These are phyloP conservation scores for Hydnum rufescens DNA, from an alignment of 768 basidiomycete genomes.

Conservation along the genomic window DNA sequence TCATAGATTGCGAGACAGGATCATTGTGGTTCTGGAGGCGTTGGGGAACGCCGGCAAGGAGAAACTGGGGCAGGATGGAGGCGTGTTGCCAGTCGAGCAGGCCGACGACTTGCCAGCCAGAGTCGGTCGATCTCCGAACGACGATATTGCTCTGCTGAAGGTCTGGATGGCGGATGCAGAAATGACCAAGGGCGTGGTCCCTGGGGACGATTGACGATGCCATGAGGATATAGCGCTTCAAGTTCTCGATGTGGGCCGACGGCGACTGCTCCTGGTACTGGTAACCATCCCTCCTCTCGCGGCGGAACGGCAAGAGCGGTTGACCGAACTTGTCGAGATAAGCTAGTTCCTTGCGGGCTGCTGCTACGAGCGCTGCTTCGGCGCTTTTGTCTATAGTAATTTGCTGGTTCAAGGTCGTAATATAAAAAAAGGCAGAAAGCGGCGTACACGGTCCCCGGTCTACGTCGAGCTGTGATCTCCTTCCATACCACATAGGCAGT, in stretches of 20 bases:
- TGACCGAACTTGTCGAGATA: slow-evolving; percentile 30
- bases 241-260: slow-evolving; percentile 28
- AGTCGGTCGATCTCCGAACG: slow-evolving; percentile 28
- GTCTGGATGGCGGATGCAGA: slow-evolving; percentile 30
- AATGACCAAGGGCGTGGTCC: slow-evolving; percentile 22
- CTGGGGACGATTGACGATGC: slow-evolving; percentile 27
- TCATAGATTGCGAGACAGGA: slow-evolving; percentile 21
- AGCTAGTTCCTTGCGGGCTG: slow-evolving; percentile 28
- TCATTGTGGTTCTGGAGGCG: slow-evolving; percentile 31
- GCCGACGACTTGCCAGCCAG: slow-evolving; percentile 22
- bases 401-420: slow-evolving; percentile 17
- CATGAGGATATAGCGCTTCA: slow-evolving; percentile 29
- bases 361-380: slow-evolving; percentile 25
- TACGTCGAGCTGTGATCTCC: slow-evolving; percentile 29
- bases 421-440: slow-evolving; percentile 17
- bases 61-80: slow-evolving; percentile 32
- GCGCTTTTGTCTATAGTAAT: slow-evolving; percentile 25
- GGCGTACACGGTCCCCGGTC: slow-evolving; percentile 33
- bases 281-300: slow-evolving; percentile 26
- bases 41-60: slow-evolving; percentile 27
- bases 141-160: slow-evolving; percentile 28
- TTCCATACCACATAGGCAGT: slow-evolving; percentile 29
- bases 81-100: slow-evolving; percentile 38
- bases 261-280: slow-evolving; percentile 26
- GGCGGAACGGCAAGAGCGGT: slow-evolving; percentile 27